Percentiles rank a stretch among this genome's conserved stretches.
Evolutionary conservation across 169 alveolate genomes (phyloP).

Genomic region (Plasmodium knowlesi): DNA sequence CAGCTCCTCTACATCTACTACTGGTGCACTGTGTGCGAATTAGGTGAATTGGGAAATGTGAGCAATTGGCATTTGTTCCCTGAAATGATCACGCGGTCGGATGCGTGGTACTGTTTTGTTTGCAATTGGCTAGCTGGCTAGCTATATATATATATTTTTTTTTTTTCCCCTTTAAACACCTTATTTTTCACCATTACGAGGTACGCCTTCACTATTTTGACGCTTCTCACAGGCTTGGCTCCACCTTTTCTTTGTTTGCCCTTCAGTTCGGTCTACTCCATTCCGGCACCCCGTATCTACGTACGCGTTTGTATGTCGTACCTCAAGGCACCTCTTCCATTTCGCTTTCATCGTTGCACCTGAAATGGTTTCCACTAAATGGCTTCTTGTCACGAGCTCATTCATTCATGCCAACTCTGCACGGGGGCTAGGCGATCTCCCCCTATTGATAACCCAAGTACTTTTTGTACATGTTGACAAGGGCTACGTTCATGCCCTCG

Average conservation of each 20-base stretch:
- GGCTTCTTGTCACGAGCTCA: neutral
- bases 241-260: neutral
- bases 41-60: neutral
- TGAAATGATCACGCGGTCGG: neutral
- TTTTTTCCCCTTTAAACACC: neutral
- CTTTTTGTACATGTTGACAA: constrained; percentile 59
- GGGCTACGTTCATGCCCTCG: constrained; percentile 43
- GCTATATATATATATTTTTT: neutral
- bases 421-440: neutral
- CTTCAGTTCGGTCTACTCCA: neutral
- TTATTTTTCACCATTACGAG: neutral
- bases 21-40: constrained; percentile 38
- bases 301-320: neutral
- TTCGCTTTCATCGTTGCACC: neutral
- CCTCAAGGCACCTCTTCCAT: neutral
- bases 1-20: constrained; percentile 46
- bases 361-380: neutral
- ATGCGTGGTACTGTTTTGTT: neutral
- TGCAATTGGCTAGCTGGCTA: constrained; percentile 5
- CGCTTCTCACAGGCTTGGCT: neutral
- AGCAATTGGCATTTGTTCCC: neutral
- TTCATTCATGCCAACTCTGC: neutral
- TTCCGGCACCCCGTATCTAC: neutral
- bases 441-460: constrained; percentile 15
- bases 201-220: neutral